Conservation (phyloP, 23 red algal genomes). For the Gracilaria domingensis region DNA sequence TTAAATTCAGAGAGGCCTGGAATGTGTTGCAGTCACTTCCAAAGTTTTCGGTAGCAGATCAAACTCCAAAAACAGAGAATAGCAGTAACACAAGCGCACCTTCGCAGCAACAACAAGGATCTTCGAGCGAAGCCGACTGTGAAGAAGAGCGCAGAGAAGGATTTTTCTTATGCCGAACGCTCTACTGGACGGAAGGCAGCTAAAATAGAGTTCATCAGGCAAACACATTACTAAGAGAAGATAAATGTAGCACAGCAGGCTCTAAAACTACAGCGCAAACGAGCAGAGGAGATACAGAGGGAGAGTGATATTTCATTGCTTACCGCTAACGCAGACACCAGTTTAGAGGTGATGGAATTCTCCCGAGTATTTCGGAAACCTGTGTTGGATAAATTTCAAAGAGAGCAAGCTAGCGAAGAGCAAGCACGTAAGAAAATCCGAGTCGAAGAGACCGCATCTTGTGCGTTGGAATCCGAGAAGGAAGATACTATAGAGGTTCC, state of each 20-base stretch:
- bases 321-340: not conserved
- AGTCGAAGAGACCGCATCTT: too few species aligned
- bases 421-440: not conserved
- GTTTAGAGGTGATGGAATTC: not conserved
- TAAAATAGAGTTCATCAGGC: not conserved
- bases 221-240: not conserved
- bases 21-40: too few species aligned
- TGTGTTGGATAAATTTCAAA: not conserved
- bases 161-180: not conserved
- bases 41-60: too few species aligned
- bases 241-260: not conserved
- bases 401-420: not conserved
- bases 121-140: not conserved
- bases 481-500: too few species aligned
- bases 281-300: not conserved
- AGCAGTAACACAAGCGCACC: too few species aligned
- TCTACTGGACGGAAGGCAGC: not conserved
- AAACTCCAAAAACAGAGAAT: too few species aligned
- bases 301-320: not conserved
- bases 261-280: not conserved
- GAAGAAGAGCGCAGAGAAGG: not conserved
- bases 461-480: too few species aligned
- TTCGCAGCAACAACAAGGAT: not conserved
- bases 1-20: too few species aligned
- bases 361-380: not conserved